Evolutionary conservation across 2,329 filamentous ascomycete genomes (phyloP).

Genomic region (Nemania sp.): DNA sequence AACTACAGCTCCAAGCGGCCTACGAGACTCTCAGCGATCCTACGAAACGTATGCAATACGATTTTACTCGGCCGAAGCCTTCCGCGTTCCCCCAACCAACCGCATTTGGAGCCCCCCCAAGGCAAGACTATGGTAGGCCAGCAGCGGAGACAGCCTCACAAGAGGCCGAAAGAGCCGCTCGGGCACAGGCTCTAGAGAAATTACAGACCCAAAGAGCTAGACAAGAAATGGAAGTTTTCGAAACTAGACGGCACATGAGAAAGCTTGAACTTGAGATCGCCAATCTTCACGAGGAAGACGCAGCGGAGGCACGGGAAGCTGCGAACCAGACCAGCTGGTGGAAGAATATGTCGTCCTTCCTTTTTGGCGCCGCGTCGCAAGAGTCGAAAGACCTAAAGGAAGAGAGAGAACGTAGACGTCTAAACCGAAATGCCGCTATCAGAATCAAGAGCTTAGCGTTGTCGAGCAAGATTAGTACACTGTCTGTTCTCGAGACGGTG

Average conservation of each 20-base stretch:
- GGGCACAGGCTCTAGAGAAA: not conserved
- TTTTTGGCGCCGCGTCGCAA: not conserved
- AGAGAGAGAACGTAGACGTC: slow-evolving; percentile 11
- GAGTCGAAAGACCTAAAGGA: not conserved
- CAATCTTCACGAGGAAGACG: slow-evolving; percentile 12
- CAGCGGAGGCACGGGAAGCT: not conserved
- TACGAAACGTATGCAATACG: slow-evolving; percentile 4
- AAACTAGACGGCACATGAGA: slow-evolving; percentile 10
- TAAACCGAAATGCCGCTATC: slow-evolving; percentile 1
- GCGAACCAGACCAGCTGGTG: not conserved
- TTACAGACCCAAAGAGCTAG: not conserved
- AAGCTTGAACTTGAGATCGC: slow-evolving; percentile 16
- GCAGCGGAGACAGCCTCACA: not conserved
- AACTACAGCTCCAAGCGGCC: slow-evolving; percentile 17
- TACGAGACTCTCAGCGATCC: slow-evolving; percentile 25
- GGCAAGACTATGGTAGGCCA: not conserved
- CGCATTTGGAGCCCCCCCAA: not conserved
- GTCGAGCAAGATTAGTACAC: not conserved
- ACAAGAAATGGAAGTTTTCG: slow-evolving; percentile 10
- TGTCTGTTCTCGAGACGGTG: not conserved
- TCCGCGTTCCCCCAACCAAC: not conserved
- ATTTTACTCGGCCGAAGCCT: not conserved
- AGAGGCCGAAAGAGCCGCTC: not conserved
- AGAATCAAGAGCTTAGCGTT: not conserved
- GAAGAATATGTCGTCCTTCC: not conserved